A percentile compares a stretch with the other conserved stretches of the same genome.
Evolutionary conservation across 169 alveolate genomes (phyloP).

Genomic region (Eimeria acervulina): DNA sequence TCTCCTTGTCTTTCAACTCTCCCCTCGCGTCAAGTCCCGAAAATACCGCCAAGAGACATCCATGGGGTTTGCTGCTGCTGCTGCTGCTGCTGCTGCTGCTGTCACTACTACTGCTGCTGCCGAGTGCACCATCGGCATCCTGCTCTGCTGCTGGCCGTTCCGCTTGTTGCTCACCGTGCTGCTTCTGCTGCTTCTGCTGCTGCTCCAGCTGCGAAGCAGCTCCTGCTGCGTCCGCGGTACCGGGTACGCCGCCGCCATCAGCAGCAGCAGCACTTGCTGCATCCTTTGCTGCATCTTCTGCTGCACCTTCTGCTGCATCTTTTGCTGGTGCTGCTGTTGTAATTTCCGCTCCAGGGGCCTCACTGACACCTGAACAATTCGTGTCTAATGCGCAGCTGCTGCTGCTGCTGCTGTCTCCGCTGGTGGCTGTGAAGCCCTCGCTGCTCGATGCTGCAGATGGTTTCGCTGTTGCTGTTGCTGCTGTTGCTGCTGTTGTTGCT

Average conservation of each 20-base stretch:
- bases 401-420: not conserved
- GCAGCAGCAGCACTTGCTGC: constrained; percentile 16
- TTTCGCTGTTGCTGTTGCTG: not conserved
- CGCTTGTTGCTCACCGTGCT: not conserved
- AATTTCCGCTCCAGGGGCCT: not conserved
- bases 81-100: constrained; percentile 14
- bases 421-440: not conserved
- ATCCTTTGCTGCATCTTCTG: not conserved
- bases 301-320: not conserved
- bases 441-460: not conserved
- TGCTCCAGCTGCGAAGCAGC: not conserved
- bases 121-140: not conserved
- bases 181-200: constrained; percentile 24
- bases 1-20: too few species aligned
- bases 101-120: not conserved
- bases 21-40: not conserved
- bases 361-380: not conserved
- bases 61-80: not conserved
- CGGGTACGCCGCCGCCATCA: not conserved
- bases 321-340: constrained; percentile 3
- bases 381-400: not conserved
- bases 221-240: not conserved
- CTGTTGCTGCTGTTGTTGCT: not conserved
- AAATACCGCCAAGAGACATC: not conserved
- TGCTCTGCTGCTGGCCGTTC: not conserved